Evolutionary conservation across 805 yeast species (phyloP).

Genomic region (Yamadazyma scolyti): DNA sequence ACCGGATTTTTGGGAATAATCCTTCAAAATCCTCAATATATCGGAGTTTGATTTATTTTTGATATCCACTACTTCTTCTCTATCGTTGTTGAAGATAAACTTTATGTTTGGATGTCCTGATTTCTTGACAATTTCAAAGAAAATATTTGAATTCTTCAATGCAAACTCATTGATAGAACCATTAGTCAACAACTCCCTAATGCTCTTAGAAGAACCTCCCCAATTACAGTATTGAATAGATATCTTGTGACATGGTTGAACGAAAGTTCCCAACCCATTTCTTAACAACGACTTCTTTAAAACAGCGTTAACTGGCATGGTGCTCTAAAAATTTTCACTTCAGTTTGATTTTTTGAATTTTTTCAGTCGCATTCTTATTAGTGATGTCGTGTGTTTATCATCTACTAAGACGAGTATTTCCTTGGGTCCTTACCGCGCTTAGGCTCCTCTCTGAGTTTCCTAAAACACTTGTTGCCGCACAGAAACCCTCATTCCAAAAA

Average conservation of each 20-base stretch:
- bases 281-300: conserved; percentile 58
- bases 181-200: conserved; percentile 60
- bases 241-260: conserved; percentile 71
- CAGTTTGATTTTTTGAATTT: too few relatives aligned
- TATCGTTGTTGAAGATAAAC: conserved; percentile 35
- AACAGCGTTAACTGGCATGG: conserved; percentile 59
- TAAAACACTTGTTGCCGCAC: too few relatives aligned
- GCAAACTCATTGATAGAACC: conserved; percentile 58
- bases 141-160: conserved; percentile 55
- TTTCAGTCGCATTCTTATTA: too few relatives aligned
- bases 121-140: conserved; percentile 65
- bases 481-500: too few relatives aligned
- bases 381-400: too few relatives aligned
- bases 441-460: too few relatives aligned
- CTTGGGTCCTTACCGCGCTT: too few relatives aligned
- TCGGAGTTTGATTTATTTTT: conserved; percentile 63
- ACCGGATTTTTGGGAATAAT: conserved; percentile 70
- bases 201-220: conserved; percentile 92
- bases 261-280: conserved; percentile 74
- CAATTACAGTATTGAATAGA: conserved; percentile 85
- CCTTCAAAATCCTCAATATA: conserved; percentile 60
- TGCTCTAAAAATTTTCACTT: conserved; percentile 5
- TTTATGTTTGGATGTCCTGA: conserved; percentile 76
- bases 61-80: conserved; percentile 56
- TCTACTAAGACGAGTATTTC: too few relatives aligned